Percentiles rank a stretch among this genome's conserved stretches.
Evolutionary conservation across 441 rosid genomes (phyloP).

Genomic region (Erodium moschatum): DNA sequence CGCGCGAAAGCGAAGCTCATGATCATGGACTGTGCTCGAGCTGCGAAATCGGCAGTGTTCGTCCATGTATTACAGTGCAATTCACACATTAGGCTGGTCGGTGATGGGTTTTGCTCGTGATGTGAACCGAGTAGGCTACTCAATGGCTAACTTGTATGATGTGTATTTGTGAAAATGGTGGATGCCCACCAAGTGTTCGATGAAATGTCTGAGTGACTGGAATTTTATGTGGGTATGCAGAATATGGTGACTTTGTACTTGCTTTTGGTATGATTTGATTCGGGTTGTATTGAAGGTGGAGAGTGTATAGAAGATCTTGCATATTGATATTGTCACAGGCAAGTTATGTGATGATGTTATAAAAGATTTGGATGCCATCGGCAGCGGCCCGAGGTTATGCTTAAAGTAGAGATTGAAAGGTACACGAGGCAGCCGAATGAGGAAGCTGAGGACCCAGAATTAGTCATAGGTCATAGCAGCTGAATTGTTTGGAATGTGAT

Average conservation of each 20-base stretch:
- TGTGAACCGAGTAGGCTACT: neutral
- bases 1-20: neutral
- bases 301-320: too few species aligned
- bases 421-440: neutral
- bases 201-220: neutral
- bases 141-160: neutral
- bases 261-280: too few species aligned
- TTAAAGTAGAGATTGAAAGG: neutral
- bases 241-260: neutral
- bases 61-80: neutral
- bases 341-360: neutral
- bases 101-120: neutral
- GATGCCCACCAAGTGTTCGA: conserved; percentile 5
- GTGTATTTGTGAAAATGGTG: neutral
- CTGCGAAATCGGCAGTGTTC: neutral
- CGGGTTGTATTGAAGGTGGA: too few species aligned
- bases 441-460: neutral
- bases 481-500: neutral
- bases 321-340: neutral
- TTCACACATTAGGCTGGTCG: neutral
- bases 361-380: too few species aligned
- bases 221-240: neutral
- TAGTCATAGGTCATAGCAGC: too few species aligned
- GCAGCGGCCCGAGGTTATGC: neutral
- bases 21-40: neutral